Evolutionary conservation across 352 stramenopile species (phyloP).

Genomic region (Pythium scleroteichum): DNA sequence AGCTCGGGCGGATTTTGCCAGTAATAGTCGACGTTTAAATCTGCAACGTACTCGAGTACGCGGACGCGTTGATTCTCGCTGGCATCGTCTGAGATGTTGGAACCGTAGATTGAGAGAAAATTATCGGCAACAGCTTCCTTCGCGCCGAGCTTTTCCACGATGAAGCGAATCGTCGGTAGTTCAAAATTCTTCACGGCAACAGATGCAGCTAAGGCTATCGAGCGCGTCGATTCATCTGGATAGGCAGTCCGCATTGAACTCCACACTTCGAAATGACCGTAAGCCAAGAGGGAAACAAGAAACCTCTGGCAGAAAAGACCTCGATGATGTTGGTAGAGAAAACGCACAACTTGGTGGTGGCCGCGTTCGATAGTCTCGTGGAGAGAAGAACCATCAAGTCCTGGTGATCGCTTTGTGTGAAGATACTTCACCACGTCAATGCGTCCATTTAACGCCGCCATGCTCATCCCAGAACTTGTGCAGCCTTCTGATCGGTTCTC

Average conservation of each 20-base stretch:
- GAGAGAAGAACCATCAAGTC: neutral
- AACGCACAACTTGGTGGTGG: neutral
- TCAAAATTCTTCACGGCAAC: too few species aligned
- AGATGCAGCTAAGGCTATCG: too few species aligned
- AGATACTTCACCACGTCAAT: too few species aligned
- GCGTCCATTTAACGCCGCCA: too few species aligned
- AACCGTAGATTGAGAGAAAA: too few species aligned
- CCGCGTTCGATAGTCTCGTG: neutral
- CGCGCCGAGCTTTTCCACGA: too few species aligned
- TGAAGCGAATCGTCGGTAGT: too few species aligned
- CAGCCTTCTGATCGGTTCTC: neutral
- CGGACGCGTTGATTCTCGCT: neutral
- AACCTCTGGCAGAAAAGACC: neutral
- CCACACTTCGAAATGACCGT: neutral
- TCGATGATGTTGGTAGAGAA: neutral
- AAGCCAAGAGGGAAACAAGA: neutral
- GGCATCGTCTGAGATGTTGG: neutral
- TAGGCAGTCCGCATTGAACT: neutral
- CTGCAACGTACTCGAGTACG: neutral
- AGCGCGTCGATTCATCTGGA: too few species aligned
- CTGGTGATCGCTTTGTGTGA: too few species aligned
- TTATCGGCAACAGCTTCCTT: too few species aligned
- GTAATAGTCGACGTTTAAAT: neutral
- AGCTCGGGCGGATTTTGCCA: too few species aligned
- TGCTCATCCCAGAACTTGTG: neutral